Base-by-base conservation (phyloP, 169 alveolate species). In the Eimeria brunetti region DNA sequence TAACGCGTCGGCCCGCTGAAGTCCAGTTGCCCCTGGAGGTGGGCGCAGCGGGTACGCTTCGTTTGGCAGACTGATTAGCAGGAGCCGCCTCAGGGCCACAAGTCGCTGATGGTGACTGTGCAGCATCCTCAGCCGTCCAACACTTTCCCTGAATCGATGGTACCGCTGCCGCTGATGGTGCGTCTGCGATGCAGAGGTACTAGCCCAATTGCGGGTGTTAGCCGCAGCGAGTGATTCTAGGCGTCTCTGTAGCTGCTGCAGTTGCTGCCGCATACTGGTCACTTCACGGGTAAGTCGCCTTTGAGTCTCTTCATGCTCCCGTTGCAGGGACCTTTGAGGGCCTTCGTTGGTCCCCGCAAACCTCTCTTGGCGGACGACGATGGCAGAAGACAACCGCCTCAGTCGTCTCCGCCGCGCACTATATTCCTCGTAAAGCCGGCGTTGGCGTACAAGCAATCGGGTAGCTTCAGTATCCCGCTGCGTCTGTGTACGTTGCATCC, bases 221-320 rank as follows among this genome's bases (percentile, higher is more conserved):
- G 92, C 64, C 20, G 62, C 60, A 58, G 92, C 92, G 51, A 83
- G 76, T 24, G 90, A 51, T 49, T 86, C 92, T 62, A 86, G 92
- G 62, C 92, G 92, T 56, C 92, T 49, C 83, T 86, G 92, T 16
- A 86, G 83, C 81, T 86, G 92, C 64, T 86, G 92, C 41, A 86
- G 81, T 33, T 86, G 81, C 83, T 86, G 92, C n/a, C 92, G 92
- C 92, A 86, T 60, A 33, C 92, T 38, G 64, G 27, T 30, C 64
- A 86, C 51, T 71, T 86, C 92, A 30, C 92, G 80, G 41, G 92
- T 33, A n/a, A 86, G 92, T 11, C 92, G 92, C n/a, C 64, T 86
- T 9, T 64, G 92, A 16, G 64, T 44, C 92, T 86, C 92, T 22
- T 86, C 81, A 62, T 41, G 62, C 67, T 62, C 60, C 46, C 64